These are phyloP conservation scores for Teunomyces barrocoloradensis DNA, from an alignment of 805 yeast species.

Conservation along the genomic window DNA sequence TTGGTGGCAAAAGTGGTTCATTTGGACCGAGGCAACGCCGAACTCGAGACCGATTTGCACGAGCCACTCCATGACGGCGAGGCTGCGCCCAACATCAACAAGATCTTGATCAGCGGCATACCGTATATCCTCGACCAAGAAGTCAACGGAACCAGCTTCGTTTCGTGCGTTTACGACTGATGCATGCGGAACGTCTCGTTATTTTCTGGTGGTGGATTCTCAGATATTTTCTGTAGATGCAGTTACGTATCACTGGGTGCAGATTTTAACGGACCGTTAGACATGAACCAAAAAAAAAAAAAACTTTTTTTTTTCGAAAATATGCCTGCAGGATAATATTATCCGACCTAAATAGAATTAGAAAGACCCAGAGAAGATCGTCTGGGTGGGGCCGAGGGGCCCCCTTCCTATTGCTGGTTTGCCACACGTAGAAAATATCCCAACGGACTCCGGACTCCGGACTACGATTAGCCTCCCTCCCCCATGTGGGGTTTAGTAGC, in stretches of 20 bases:
- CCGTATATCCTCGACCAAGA: constrained; percentile 35
- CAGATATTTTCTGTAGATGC: neutral
- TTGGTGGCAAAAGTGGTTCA: constrained; percentile 30
- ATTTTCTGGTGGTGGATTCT: too few relatives aligned
- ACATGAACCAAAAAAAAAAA: neutral
- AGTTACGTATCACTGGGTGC: neutral
- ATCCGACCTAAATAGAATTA: neutral
- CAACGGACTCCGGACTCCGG: too few relatives aligned
- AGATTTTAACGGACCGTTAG: neutral
- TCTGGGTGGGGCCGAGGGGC: neutral
- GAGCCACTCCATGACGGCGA: constrained; percentile 35
- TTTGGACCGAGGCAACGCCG: constrained; percentile 43
- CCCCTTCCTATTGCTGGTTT: neutral
- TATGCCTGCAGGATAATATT: neutral
- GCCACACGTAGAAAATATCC: too few relatives aligned
- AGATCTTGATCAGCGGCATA: constrained; percentile 33
- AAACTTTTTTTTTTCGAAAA: too few relatives aligned
- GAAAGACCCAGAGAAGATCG: neutral
- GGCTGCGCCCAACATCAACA: constrained; percentile 16
- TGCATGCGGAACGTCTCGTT: neutral
- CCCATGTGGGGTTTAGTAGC: too few relatives aligned
- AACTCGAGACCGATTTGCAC: constrained; percentile 25
- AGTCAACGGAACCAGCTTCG: constrained; percentile 39
- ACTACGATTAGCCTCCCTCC: too few relatives aligned
- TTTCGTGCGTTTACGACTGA: constrained; percentile 24